Evolutionary conservation across 2,329 filamentous ascomycete species (phyloP), one percentile per base, ranked within the genome.

Genomic region (Fusarium torreyae): DNA sequence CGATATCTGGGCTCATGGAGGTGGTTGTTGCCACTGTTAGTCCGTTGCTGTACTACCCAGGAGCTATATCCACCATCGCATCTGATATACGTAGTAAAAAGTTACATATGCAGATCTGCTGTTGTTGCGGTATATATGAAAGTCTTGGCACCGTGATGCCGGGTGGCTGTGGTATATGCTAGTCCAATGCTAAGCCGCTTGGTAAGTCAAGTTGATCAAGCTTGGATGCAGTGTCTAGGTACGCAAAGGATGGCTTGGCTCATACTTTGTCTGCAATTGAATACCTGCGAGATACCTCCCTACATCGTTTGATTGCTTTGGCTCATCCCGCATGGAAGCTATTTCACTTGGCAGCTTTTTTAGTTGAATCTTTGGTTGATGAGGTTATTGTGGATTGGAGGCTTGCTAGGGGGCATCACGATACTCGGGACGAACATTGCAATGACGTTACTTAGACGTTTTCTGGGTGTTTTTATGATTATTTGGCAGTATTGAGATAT

Each of bases 81-180:
- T 18, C 53, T 18, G 7, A 22, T 28, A 50, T 42, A 40, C 38
- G 31, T 18, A 54, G 33, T 18, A 39, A 57, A 18, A 6, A 10
- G 18, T 22, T 8, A 24, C 14, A 18, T 20, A 31, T 22, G 18
- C 5, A 31, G 13, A 24, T 42, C 34, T 38, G 46, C 13, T 58
- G 33, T 39, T 52, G 14, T 31, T 28, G 40, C 13, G 11, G 10
- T 52, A 44, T 8, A 50, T 33, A 17, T 28, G 36, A 26, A 59
- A 26, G 18, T 24, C 66, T 66, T 68, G 66, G 66, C 63, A 45
- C 5, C 46, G 38, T 39, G 44, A 44, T 55, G 26, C 48, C 42
- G 45, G 48, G 69, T 68, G 67, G 63, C 67, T 70, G 31, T 72
- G 67, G 15, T 20, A 45, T 46, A 33, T 42, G 42, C 18, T 68